Evolutionary conservation across 1,284 basidiomycete species (phyloP), one percentile per base, ranked within the genome.

Genomic region (Cryptococcus sp.): DNA sequence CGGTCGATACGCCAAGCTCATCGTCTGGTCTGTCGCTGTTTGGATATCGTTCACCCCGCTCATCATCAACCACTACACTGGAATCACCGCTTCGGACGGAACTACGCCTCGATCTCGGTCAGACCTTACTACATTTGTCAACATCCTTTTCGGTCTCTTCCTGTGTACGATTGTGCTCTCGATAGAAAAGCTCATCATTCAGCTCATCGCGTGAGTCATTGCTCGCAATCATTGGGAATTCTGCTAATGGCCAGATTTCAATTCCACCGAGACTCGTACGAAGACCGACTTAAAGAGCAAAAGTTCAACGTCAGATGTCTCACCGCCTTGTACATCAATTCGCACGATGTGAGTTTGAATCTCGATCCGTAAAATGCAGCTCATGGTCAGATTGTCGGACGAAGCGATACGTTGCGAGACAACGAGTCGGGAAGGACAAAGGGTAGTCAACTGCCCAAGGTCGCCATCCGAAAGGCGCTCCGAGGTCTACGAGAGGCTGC

Each of bases 201-300:
- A 95, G 68, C 82, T 83, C 75, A 89, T 93, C 58, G 86, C 86
- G 52, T 69, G 47, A 52, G 59, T 51, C 10, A 44, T 49, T 11
- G 14, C 18, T 44, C 14, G 25, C 23, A 36, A 3, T 22, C 34
- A 14, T 18, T 18, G 28, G 19, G 35, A 45, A 26, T 10, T 25
- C 26, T 16, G 40, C 43, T 43, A 18, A 45, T 16, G 4, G 23
- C 14, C 25, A 63, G 59, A 1, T 56, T 71, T 36, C 62, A 68
- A 53, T 94, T 93, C 77, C 90, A 94, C 72, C 84, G 87, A 63
- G 80, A 85, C 56, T 88, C 86, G 9, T 94, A 91, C 67, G 85
- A 86, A 48, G 89, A 93, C 60, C 83, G 90, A 48, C 87, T 94
- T 57, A 75, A 79, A 26, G 83, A 86, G 53, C 88, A 92, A 66